Evolutionary conservation across 2,329 filamentous ascomycete genomes (phyloP).

Genomic region (Trichoderma sp.): DNA sequence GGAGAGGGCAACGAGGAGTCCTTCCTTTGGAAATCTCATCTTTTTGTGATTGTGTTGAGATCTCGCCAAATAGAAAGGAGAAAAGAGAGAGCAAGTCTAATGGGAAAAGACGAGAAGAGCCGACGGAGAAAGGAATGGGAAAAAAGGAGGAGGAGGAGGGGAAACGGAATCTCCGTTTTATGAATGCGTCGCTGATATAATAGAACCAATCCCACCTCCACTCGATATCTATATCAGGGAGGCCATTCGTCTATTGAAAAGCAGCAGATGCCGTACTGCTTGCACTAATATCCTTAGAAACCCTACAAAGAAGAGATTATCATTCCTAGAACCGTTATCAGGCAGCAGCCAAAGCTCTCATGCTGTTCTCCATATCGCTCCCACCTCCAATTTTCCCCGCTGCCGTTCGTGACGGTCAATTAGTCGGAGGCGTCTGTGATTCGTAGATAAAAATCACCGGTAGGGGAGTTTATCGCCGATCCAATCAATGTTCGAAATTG

Average conservation of each 20-base stretch:
- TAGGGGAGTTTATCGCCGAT: not conserved
- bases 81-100: not conserved
- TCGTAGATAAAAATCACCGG: not conserved
- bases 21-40: conserved; percentile 1
- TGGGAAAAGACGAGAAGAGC: not conserved
- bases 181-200: not conserved
- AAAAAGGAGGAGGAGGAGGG: not conserved
- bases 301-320: not conserved
- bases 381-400: not conserved
- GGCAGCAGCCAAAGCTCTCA: not conserved
- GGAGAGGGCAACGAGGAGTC: conserved; percentile 14
- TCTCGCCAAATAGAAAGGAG: not conserved
- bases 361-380: not conserved
- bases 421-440: conserved; percentile 9
- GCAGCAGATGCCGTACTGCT: not conserved
- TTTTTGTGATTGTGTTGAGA: not conserved
- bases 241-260: not conserved
- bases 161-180: not conserved
- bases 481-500: not conserved
- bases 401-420: conserved; percentile 17
- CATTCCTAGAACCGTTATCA: not conserved
- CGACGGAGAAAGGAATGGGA: not conserved
- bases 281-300: not conserved
- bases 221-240: not conserved
- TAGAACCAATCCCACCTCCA: not conserved